Conservation (phyloP, 1,284 basidiomycete species). For the Wolfiporia cocos region DNA sequence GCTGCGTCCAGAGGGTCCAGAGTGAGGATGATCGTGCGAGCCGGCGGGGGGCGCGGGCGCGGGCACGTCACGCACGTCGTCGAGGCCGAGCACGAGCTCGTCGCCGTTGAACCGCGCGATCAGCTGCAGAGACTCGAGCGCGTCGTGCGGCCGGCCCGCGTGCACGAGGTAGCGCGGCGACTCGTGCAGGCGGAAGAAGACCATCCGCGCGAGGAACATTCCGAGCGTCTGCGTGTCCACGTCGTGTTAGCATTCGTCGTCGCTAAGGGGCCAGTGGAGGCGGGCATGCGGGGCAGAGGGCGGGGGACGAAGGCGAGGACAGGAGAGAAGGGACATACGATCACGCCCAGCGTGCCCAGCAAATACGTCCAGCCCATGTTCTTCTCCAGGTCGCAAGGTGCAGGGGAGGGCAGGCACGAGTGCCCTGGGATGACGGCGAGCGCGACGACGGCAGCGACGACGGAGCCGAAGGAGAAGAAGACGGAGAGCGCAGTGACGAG, state of each 20-base stretch:
- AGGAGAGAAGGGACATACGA: too few relatives aligned
- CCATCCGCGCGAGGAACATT: constrained; percentile 84
- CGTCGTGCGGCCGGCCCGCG: constrained; percentile 76
- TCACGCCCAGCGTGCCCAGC: constrained; percentile 63
- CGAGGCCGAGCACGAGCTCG: constrained; percentile 54
- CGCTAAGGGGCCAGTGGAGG: too few relatives aligned
- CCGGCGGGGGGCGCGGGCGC: not conserved
- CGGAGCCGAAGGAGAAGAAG: constrained; percentile 91
- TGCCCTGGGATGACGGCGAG: constrained; percentile 72
- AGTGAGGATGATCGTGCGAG: not conserved
- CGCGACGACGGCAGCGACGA: constrained; percentile 76
- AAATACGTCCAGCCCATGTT: constrained; percentile 89
- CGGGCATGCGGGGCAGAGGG: not conserved
- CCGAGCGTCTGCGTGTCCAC: constrained; percentile 72
- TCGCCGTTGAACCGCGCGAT: constrained; percentile 85
- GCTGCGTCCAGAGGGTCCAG: not conserved
- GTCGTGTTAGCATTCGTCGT: too few relatives aligned
- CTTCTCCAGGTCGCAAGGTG: constrained; percentile 59
- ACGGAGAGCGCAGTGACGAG: constrained; percentile 93
- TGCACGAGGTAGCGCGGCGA: constrained; percentile 90
- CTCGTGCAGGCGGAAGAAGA: constrained; percentile 90
- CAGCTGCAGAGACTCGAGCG: constrained; percentile 72
- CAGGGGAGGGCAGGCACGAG: constrained; percentile 53
- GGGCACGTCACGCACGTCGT: constrained; percentile 49
- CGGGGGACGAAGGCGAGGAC: not conserved